Percentiles rank a stretch among this genome's conserved stretches.
phyloP scores from a whole-genome alignment of 768 basidiomycete genomes.

The Psilocybe subaeruginosa region DNA sequence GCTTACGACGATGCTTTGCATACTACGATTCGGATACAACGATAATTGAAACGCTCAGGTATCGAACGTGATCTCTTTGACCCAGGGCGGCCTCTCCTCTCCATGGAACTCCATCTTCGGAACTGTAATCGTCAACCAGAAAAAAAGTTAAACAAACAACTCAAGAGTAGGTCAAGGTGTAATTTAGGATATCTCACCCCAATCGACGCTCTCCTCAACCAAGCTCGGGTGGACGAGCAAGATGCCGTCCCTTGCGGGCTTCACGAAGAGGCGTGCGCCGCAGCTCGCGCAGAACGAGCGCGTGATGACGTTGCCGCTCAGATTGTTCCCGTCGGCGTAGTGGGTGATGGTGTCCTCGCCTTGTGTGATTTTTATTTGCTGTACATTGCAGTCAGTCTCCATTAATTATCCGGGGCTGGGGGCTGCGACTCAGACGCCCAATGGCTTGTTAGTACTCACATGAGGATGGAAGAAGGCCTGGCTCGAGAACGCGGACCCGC shows the following conservation, averaged over 20 bases:
- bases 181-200: constrained; percentile 19
- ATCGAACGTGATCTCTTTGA: constrained; percentile 24
- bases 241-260: constrained; percentile 20
- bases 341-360: constrained; percentile 25
- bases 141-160: background rate
- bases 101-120: constrained; percentile 22
- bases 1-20: no score
- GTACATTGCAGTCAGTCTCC: no score
- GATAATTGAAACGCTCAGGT: background rate
- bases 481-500: constrained; percentile 34
- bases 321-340: constrained; percentile 28
- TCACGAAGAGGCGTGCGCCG: constrained; percentile 29
- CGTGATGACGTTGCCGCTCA: constrained; percentile 28
- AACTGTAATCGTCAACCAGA: constrained; percentile 10
- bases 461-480: constrained; percentile 34
- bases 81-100: constrained; percentile 19
- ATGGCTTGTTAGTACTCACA: no score
- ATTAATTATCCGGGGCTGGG: no score
- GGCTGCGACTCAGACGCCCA: no score
- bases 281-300: constrained; percentile 35
- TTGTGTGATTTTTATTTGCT: constrained; percentile 27
- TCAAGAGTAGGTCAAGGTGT: no score
- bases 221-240: constrained; percentile 25
- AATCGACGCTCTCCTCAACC: constrained; percentile 24
- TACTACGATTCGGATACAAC: no score